These are phyloP conservation scores for Syzygium aqueum DNA, from an alignment of 345 rosid genomes.

Conservation along the genomic window DNA sequence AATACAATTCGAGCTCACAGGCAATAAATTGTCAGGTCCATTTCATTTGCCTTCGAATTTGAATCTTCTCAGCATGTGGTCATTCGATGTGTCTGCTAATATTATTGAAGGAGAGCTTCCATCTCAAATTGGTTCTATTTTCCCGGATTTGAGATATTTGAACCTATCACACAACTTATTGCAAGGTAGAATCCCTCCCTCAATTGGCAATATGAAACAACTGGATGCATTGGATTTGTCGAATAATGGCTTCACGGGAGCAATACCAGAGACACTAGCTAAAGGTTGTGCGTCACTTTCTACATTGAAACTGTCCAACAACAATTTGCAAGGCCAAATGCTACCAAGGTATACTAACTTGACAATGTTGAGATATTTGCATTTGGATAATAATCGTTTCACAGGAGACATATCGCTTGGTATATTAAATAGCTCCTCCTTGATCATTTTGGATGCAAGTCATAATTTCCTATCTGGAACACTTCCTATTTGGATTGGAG, in stretches of 20 bases:
- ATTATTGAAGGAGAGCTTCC: fast-evolving
- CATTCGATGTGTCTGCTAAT: background rate
- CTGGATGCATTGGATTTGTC: background rate
- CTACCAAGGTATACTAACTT: background rate
- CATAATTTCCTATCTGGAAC: conserved; percentile 1
- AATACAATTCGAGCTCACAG: background rate
- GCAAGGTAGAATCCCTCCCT: conserved; percentile 12
- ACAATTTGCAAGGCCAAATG: background rate
- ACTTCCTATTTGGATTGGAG: conserved; percentile 10
- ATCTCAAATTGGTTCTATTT: background rate
- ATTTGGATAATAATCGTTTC: fast-evolving
- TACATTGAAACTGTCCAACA: background rate
- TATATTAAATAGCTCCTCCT: fast-evolving
- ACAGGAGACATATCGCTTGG: fast-evolving
- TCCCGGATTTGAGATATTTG: background rate
- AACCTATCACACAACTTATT: conserved; percentile 6
- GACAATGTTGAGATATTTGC: fast-evolving
- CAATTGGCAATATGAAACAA: background rate
- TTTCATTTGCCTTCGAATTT: background rate
- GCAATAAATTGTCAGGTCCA: background rate
- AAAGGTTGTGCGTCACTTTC: background rate
- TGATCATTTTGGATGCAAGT: background rate
- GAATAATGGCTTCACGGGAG: conserved; percentile 8
- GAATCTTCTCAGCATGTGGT: background rate
- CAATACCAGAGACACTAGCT: background rate